A percentile compares a stretch with the other conserved stretches of the same genome.
Evolutionary conservation across 139 green algal genomes (phyloP).

Genomic region (Coccomyxa sp.): DNA sequence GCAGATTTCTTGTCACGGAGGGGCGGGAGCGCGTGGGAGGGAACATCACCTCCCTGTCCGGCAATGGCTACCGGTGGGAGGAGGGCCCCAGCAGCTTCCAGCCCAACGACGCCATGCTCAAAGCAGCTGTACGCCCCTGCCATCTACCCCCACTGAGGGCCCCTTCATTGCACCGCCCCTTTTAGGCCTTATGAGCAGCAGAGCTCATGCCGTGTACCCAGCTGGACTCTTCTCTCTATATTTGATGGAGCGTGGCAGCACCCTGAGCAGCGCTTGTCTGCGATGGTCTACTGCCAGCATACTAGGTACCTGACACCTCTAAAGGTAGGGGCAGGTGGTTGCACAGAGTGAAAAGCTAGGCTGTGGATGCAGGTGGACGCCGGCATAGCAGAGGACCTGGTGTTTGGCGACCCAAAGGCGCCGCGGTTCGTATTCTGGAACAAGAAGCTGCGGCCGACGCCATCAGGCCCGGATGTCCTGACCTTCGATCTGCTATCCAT

Average conservation of each 20-base stretch:
- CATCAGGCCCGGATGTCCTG: constrained; percentile 75
- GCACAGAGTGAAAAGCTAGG: too few species aligned
- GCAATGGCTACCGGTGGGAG: constrained; percentile 93
- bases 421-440: constrained; percentile 97
- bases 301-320: too few species aligned
- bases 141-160: too few species aligned
- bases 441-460: constrained; percentile 78
- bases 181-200: too few species aligned
- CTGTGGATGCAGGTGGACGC: constrained; percentile 65
- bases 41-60: constrained; percentile 89
- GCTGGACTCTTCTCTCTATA: too few species aligned
- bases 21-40: constrained; percentile 91
- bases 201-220: too few species aligned
- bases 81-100: constrained; percentile 98
- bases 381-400: constrained; percentile 77
- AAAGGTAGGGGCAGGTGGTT: too few species aligned
- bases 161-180: too few species aligned
- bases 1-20: constrained; percentile 90
- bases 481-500: constrained; percentile 92
- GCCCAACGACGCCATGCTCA: constrained; percentile 91
- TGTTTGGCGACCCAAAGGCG: constrained; percentile 89
- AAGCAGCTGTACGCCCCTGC: constrained; percentile 74
- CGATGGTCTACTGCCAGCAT: too few species aligned
- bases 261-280: too few species aligned
- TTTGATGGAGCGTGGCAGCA: too few species aligned